phyloP scores from a whole-genome alignment of 345 rosid genomes.

The Streptanthus diversifolius region DNA sequence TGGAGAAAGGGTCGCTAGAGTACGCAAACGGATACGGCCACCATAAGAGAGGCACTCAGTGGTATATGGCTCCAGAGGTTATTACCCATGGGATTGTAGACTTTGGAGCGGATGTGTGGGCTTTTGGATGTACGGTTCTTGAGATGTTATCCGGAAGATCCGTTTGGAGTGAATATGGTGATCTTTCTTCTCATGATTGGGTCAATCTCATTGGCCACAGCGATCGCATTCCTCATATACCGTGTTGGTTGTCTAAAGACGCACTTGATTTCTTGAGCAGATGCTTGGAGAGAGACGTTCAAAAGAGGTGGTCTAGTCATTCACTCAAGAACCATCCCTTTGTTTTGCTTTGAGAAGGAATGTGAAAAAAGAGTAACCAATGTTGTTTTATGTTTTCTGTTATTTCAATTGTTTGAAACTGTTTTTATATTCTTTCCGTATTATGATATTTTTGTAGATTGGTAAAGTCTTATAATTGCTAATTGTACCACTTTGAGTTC shows the following conservation, averaged over 20 bases:
- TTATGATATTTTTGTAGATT: not conserved
- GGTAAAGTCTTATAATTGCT: not conserved
- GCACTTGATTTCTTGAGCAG: not conserved
- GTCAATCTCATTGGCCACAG: not conserved
- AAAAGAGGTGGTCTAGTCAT: not conserved
- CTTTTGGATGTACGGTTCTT: not conserved
- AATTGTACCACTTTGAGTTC: not conserved
- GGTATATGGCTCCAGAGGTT: not conserved
- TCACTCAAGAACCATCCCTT: not conserved
- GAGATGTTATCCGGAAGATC: not conserved
- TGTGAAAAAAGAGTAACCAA: not conserved
- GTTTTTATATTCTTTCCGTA: not conserved
- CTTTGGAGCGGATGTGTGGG: no score
- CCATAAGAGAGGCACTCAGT: not conserved
- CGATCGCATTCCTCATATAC: not conserved
- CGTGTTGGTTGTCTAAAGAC: not conserved
- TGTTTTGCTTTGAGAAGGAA: not conserved
- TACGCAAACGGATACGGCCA: not conserved
- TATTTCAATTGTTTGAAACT: not conserved
- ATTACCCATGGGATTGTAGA: no score
- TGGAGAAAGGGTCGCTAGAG: constrained; percentile 6
- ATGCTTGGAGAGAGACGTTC: not conserved
- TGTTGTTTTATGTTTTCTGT: not conserved
- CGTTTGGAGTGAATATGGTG: not conserved
- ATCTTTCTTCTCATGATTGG: not conserved